Evolutionary conservation across 352 stramenopile genomes (phyloP).

Genomic region (Phytophthora litchii): DNA sequence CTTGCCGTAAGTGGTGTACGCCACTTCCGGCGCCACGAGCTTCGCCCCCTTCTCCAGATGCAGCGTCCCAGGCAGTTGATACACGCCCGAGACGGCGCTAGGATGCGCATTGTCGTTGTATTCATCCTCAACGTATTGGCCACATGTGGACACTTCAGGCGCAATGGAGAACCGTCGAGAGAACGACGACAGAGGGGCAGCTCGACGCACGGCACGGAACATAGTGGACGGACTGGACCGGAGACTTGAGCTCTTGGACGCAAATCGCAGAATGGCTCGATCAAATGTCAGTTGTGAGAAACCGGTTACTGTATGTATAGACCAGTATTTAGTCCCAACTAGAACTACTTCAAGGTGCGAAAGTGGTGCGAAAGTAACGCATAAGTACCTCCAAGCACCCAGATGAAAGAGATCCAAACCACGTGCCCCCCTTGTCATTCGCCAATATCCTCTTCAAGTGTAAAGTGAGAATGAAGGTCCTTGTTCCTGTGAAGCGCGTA

Average conservation of each 20-base stretch:
- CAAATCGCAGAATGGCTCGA: conserved; percentile 25
- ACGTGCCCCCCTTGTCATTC: conserved; percentile 14
- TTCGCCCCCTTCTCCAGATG: conserved; percentile 67
- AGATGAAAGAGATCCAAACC: conserved; percentile 16
- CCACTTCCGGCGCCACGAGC: conserved; percentile 79
- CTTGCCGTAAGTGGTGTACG: conserved; percentile 94
- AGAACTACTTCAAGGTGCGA: no score
- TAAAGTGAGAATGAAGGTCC: conserved; percentile 72
- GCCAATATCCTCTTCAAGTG: conserved; percentile 14
- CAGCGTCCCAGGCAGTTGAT: conserved; percentile 46
- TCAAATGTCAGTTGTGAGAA: conserved; percentile 11
- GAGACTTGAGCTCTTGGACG: conserved; percentile 7
- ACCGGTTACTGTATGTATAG: no score
- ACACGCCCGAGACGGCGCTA: conserved; percentile 51
- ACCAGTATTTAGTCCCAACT: no score
- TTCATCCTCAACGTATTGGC: conserved; percentile 55
- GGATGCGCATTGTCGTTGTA: conserved; percentile 61
- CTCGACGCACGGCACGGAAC: conserved; percentile 28
- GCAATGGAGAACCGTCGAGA: conserved; percentile 21
- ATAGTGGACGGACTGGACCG: conserved; percentile 17
- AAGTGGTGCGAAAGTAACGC: background rate
- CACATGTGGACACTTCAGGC: conserved; percentile 15
- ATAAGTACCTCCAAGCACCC: conserved; percentile 9
- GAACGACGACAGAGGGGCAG: conserved; percentile 1
- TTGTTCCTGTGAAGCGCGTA: conserved; percentile 98